phyloP scores from a whole-genome alignment of 2,329 filamentous ascomycete species.

The Emergomyces africanus region DNA sequence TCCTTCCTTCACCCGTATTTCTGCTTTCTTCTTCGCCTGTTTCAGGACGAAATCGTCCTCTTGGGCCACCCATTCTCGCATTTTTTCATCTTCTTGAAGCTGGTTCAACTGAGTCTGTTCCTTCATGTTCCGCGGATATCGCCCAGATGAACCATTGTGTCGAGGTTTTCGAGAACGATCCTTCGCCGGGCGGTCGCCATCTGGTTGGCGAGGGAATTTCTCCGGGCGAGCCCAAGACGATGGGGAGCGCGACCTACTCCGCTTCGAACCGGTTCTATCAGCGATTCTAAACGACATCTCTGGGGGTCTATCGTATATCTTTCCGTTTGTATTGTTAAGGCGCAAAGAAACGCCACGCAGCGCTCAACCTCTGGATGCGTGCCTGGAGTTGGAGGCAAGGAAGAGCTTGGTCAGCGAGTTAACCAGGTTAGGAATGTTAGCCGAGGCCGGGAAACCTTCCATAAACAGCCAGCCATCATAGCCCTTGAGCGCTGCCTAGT shows the following conservation, averaged over 20 bases:
- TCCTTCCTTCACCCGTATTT: slow-evolving; percentile 82
- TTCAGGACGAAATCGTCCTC: slow-evolving; percentile 94
- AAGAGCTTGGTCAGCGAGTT: neutral
- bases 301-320: neutral
- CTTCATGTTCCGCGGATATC: slow-evolving; percentile 16
- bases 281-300: slow-evolving; percentile 23
- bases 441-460: slow-evolving; percentile 3
- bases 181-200: slow-evolving; percentile 12
- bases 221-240: slow-evolving; percentile 27
- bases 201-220: slow-evolving; percentile 23
- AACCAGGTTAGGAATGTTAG: slow-evolving; percentile 1
- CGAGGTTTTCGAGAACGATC: slow-evolving; percentile 13
- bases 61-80: slow-evolving; percentile 73
- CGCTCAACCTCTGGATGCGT: too few species aligned
- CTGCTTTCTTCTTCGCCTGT: slow-evolving; percentile 96
- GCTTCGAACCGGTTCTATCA: slow-evolving; percentile 24
- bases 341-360: neutral
- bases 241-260: slow-evolving; percentile 32
- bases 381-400: neutral
- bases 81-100: slow-evolving; percentile 64
- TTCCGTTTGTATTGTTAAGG: neutral
- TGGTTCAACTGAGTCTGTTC: slow-evolving; percentile 37
- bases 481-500: neutral
- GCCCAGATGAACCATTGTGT: slow-evolving; percentile 12
- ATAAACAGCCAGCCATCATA: neutral